Percentiles rank a stretch among this genome's conserved stretches.
Conservation (phyloP, 192 early-diverging fungal genomes). For the Coemansia sp. region DNA sequence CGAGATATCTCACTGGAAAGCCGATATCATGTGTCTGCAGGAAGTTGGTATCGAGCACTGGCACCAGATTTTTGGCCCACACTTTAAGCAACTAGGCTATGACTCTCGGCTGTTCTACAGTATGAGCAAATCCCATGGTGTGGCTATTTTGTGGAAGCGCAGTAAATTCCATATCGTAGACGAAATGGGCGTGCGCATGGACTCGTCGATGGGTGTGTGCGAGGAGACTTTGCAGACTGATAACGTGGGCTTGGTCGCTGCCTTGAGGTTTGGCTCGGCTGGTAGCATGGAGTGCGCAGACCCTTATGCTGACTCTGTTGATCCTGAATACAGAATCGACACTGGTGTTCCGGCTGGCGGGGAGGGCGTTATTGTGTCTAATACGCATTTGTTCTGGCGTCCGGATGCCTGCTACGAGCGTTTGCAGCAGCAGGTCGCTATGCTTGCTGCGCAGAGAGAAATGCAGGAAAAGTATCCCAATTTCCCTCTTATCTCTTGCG, state of each 20-base stretch:
- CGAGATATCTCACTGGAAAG: conserved; percentile 52
- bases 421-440: conserved; percentile 50
- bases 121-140: conserved; percentile 38
- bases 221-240: conserved; percentile 45
- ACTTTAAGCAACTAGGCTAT: conserved; percentile 37
- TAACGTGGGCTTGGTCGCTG: conserved; percentile 46
- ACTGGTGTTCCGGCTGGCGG: neutral
- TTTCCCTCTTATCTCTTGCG: conserved; percentile 26
- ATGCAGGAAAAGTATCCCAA: conserved; percentile 41
- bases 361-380: conserved; percentile 49
- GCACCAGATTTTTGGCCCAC: conserved; percentile 25
- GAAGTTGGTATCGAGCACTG: conserved; percentile 58
- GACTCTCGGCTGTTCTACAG: conserved; percentile 42
- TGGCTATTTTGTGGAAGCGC: conserved; percentile 49
- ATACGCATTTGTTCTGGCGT: conserved; percentile 52
- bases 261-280: conserved; percentile 19
- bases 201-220: conserved; percentile 28
- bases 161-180: conserved; percentile 34
- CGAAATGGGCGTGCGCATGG: conserved; percentile 28
- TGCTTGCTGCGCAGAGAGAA: conserved; percentile 23
- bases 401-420: conserved; percentile 52
- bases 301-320: conserved; percentile 24
- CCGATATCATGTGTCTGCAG: conserved; percentile 66
- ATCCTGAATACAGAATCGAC: conserved; percentile 18
- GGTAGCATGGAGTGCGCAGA: neutral